Percentiles rank a stretch among this genome's conserved stretches.
phyloP scores from a whole-genome alignment of 2,329 filamentous ascomycete genomes.

The Botrytis fragariae region DNA sequence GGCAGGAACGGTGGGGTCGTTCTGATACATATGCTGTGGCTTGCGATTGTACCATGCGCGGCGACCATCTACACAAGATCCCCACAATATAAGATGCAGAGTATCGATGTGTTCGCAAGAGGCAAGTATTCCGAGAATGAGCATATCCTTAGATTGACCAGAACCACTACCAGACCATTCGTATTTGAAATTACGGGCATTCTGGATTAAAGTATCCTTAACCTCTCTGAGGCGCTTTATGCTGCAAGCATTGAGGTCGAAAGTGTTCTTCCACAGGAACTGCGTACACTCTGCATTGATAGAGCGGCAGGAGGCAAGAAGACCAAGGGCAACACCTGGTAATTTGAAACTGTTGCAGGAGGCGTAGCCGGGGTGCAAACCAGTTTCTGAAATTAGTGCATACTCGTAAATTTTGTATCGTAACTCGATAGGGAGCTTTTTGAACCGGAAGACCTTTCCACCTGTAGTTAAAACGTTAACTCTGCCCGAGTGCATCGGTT shows the following conservation, averaged over 20 bases:
- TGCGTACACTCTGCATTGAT: slow-evolving; percentile 23
- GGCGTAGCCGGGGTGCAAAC: not conserved
- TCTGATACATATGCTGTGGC: slow-evolving; percentile 14
- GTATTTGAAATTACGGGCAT: slow-evolving; percentile 23
- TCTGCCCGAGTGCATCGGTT: not conserved
- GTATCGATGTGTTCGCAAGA: slow-evolving; percentile 20
- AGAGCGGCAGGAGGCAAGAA: slow-evolving; percentile 24
- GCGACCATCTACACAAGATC: not conserved
- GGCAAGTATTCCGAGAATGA: slow-evolving; percentile 1
- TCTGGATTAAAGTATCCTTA: slow-evolving; percentile 9
- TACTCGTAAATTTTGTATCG: slow-evolving; percentile 27
- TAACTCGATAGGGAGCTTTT: slow-evolving; percentile 26
- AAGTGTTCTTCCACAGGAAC: slow-evolving; percentile 29
- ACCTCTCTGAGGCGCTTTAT: not conserved
- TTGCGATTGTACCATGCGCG: not conserved
- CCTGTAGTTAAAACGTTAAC: not conserved
- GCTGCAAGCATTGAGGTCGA: slow-evolving; percentile 13
- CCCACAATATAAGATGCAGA: slow-evolving; percentile 18
- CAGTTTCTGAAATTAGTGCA: slow-evolving; percentile 13
- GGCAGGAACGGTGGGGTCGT: slow-evolving; percentile 9
- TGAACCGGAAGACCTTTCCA: slow-evolving; percentile 27
- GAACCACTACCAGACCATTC: slow-evolving; percentile 19
- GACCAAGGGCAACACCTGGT: slow-evolving; percentile 13
- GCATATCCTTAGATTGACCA: slow-evolving; percentile 15
- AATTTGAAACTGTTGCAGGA: not conserved